Evolutionary conservation across 441 rosid genomes (phyloP).

Genomic region (Adansonia grandidieri): DNA sequence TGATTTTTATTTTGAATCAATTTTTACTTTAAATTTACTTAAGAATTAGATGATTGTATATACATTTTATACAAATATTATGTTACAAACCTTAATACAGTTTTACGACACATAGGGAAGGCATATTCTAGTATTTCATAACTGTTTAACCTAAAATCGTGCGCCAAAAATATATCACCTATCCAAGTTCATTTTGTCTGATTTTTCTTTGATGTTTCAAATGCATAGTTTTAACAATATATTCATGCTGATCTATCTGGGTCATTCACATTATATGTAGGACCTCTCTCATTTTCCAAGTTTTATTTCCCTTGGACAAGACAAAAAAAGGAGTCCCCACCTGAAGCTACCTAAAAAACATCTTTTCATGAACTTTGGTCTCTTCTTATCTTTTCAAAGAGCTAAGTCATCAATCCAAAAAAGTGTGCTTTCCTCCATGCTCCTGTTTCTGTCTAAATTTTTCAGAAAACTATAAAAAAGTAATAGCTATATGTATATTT

Average conservation of each 20-base stretch:
- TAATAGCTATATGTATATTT: not conserved
- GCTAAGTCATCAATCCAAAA: not conserved
- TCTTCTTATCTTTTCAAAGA: conserved; percentile 26
- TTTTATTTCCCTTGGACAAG: not conserved
- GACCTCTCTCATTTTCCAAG: not conserved
- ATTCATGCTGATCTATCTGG: conserved; percentile 28
- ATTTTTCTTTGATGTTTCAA: not conserved
- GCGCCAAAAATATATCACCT: no score
- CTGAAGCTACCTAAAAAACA: conserved; percentile 17
- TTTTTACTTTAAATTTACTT: no score
- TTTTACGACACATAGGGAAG: no score
- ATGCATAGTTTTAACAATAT: no score
- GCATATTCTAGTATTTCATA: no score
- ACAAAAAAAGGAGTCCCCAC: conserved; percentile 9
- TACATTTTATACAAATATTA: no score
- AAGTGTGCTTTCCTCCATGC: conserved; percentile 1
- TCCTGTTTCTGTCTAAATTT: not conserved
- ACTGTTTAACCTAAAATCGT: no score
- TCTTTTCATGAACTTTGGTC: conserved; percentile 33
- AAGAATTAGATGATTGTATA: no score
- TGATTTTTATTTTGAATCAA: no score
- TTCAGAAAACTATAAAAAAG: not conserved
- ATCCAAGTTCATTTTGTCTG: not conserved
- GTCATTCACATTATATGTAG: conserved; percentile 31
- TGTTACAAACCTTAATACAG: no score